Conservation (phyloP, 257 asterid genomes). For the Solanum piurae region DNA sequence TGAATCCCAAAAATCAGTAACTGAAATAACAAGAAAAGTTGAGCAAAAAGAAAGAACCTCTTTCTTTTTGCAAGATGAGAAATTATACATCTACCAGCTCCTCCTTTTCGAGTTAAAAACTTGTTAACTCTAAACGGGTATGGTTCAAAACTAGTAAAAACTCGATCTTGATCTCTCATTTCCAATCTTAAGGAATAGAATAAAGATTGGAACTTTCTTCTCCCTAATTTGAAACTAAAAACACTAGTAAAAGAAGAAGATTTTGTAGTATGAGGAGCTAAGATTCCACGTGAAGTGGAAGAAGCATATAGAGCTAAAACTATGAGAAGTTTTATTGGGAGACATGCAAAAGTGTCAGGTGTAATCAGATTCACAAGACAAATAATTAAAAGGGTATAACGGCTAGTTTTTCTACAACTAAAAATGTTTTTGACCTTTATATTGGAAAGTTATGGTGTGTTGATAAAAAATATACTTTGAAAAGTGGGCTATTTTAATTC, state of each 20-base stretch:
- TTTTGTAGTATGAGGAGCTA: slow-evolving; percentile 6
- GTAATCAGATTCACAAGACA: slow-evolving; percentile 7
- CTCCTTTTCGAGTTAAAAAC: neutral
- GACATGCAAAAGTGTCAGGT: slow-evolving; percentile 33
- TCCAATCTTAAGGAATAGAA: neutral
- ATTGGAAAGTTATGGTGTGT: neutral
- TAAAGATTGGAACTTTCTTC: neutral
- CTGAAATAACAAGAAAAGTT: slow-evolving; percentile 4
- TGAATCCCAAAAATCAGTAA: slow-evolving; percentile 3
- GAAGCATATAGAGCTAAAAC: slow-evolving; percentile 1
- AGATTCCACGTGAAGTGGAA: slow-evolving; percentile 35
- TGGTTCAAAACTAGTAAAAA: neutral
- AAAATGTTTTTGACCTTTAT: slow-evolving; percentile 1
- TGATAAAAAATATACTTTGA: neutral
- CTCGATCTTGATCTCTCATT: slow-evolving; percentile 10
- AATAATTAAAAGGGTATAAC: slow-evolving; percentile 24
- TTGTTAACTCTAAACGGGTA: slow-evolving; percentile 5
- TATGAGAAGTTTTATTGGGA: slow-evolving; percentile 5
- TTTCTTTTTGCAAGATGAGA: neutral
- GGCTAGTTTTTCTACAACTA: slow-evolving; percentile 51
- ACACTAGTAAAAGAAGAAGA: neutral
- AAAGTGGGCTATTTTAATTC: slow-evolving; percentile 3
- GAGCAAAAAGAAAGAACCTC: neutral
- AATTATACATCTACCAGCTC: neutral
- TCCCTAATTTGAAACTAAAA: neutral